Evolutionary conservation across 208 protist genomes (phyloP).

Genomic region (Leishmania arabica): DNA sequence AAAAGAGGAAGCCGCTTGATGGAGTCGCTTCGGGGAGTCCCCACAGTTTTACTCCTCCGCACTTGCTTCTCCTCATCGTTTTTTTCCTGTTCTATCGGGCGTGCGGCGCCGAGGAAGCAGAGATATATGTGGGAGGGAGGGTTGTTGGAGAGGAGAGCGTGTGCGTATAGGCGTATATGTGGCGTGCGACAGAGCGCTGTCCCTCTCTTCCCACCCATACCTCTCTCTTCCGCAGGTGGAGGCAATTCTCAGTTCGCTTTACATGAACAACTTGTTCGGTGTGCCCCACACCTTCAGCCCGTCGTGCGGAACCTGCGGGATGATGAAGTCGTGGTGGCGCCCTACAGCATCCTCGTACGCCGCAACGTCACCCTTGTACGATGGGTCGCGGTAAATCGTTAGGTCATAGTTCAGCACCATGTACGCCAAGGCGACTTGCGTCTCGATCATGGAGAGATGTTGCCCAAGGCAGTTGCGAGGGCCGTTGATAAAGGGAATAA

Average conservation of each 20-base stretch:
- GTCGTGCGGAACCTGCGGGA: constrained; percentile 80
- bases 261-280: constrained; percentile 25
- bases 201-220: not conserved
- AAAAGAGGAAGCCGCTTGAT: not conserved
- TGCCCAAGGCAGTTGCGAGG: constrained; percentile 93
- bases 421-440: constrained; percentile 78
- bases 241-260: not conserved
- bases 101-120: not conserved
- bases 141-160: not conserved
- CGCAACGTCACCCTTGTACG: constrained; percentile 24
- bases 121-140: not conserved
- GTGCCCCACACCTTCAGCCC: constrained; percentile 71
- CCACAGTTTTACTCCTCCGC: too few relatives aligned
- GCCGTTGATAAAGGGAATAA: constrained; percentile 93
- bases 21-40: not conserved
- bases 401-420: constrained; percentile 79
- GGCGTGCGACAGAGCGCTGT: too few relatives aligned
- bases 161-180: not conserved
- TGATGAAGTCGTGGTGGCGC: constrained; percentile 80
- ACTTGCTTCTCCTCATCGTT: not conserved
- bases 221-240: not conserved
- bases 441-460: constrained; percentile 90
- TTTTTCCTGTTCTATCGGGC: too few relatives aligned
- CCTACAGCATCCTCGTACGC: constrained; percentile 65
- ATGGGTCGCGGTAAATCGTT: constrained; percentile 46